Percentiles rank a stretch among this genome's conserved stretches.
Evolutionary conservation across 2,329 filamentous ascomycete species (phyloP).

Genomic region (Aspergillus thermomutatus): DNA sequence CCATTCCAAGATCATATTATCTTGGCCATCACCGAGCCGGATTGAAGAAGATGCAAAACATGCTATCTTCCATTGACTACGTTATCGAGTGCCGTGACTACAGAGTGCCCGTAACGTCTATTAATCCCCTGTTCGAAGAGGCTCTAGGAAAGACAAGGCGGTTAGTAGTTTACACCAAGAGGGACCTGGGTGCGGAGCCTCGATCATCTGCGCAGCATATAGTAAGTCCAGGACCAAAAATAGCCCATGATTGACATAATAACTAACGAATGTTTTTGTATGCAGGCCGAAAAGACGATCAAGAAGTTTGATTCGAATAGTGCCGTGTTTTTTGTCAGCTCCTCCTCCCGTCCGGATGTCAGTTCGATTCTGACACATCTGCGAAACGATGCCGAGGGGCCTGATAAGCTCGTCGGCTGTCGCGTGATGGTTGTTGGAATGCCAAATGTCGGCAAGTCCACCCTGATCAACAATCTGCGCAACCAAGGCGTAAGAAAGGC

Average conservation of each 20-base stretch:
- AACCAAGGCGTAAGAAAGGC: constrained; percentile 58
- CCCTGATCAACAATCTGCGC: constrained; percentile 84
- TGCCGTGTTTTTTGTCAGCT: constrained; percentile 35
- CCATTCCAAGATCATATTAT: constrained; percentile 86
- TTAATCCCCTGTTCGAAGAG: constrained; percentile 85
- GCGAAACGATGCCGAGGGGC: constrained; percentile 25
- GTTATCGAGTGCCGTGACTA: constrained; percentile 95
- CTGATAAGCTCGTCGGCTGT: constrained; percentile 67
- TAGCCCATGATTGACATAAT: neutral
- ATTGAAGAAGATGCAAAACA: constrained; percentile 74
- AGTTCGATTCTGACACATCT: constrained; percentile 32
- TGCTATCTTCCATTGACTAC: constrained; percentile 77
- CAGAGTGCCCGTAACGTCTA: constrained; percentile 80
- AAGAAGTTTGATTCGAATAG: constrained; percentile 32
- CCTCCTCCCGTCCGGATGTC: constrained; percentile 29
- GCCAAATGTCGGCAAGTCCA: constrained; percentile 96
- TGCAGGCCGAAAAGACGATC: constrained; percentile 31
- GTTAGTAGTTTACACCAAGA: constrained; percentile 87
- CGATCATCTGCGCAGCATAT: constrained; percentile 36
- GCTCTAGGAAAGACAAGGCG: constrained; percentile 69
- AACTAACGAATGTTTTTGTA: constrained; percentile 2
- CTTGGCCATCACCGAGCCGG: constrained; percentile 87
- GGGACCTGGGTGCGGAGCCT: constrained; percentile 62
- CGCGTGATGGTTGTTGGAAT: constrained; percentile 89
- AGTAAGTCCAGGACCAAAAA: constrained; percentile 29